A percentile compares a stretch with the other conserved stretches of the same genome.
These are phyloP conservation scores for Haplosporangium sp. DNA, from an alignment of 371 early-diverging fungal genomes.

Conservation along the genomic window DNA sequence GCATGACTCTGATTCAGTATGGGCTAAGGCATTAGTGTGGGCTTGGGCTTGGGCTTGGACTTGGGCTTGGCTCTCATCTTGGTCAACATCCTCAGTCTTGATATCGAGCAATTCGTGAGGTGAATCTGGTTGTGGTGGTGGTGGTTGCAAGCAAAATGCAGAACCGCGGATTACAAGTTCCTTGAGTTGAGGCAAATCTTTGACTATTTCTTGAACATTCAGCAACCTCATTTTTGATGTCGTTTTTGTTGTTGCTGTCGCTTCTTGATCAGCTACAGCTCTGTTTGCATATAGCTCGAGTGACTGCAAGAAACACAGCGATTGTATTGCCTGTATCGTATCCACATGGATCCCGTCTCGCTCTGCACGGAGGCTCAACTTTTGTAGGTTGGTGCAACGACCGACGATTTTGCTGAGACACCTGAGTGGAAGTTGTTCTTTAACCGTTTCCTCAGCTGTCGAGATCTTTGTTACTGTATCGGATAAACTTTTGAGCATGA, in stretches of 20 bases:
- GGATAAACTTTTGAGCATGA: neutral
- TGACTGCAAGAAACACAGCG: conserved; percentile 8
- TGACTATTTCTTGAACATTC: conserved; percentile 20
- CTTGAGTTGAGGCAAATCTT: conserved; percentile 11
- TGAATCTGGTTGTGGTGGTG: no score
- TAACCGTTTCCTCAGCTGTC: neutral
- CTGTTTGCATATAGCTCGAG: conserved; percentile 22
- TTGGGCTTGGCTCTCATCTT: neutral
- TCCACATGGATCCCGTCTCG: conserved; percentile 15
- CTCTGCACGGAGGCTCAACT: conserved; percentile 17
- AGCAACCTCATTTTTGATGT: neutral
- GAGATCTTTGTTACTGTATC: neutral
- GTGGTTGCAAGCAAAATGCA: conserved; percentile 23
- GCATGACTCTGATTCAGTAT: neutral
- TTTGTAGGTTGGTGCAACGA: conserved; percentile 16
- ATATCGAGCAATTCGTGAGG: no score
- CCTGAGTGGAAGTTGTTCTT: conserved; percentile 7
- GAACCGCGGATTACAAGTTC: conserved; percentile 24
- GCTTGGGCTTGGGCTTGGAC: neutral
- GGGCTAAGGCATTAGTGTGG: no score
- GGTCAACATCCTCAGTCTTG: neutral
- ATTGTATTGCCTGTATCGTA: conserved; percentile 13
- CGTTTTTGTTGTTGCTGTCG: neutral
- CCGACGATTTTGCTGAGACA: conserved; percentile 24
- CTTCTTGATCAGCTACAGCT: conserved; percentile 8